Evolutionary conservation across 2,329 filamentous ascomycete species (phyloP).

Genomic region (Ophiostoma novo-ulmi): DNA sequence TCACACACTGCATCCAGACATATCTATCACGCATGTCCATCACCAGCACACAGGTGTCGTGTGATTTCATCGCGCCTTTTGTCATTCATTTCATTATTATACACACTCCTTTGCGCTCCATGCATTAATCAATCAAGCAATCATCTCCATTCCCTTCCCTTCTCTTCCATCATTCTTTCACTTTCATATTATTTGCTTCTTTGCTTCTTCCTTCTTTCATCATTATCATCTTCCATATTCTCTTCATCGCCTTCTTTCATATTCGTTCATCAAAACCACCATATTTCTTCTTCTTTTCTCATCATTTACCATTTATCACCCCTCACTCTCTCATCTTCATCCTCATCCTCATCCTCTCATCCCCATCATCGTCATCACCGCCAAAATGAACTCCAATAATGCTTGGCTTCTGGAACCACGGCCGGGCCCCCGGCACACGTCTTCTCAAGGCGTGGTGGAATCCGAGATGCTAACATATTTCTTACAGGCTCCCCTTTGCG

Average conservation of each 20-base stretch:
- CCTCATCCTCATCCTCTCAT: neutral
- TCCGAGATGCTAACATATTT: neutral
- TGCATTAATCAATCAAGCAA: neutral
- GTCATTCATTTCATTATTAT: neutral
- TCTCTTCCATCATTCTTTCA: neutral
- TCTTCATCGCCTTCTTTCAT: neutral
- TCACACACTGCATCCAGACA: neutral
- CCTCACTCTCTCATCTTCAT: neutral
- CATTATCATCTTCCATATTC: neutral
- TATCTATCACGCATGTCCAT: neutral
- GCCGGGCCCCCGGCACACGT: neutral
- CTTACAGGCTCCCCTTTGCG: constrained; percentile 30
- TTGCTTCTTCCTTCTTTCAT: too few relatives aligned
- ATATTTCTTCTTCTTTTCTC: neutral
- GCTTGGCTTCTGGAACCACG: neutral
- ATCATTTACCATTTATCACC: neutral
- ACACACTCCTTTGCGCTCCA: neutral
- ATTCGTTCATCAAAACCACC: too few relatives aligned
- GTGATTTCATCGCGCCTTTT: neutral
- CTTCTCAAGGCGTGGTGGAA: neutral
- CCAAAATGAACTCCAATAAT: neutral
- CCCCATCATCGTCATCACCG: neutral
- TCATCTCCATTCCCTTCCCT: too few relatives aligned
- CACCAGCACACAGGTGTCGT: neutral
- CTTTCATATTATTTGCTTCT: neutral